A percentile compares a stretch with the other conserved stretches of the same genome.
These are phyloP conservation scores for Naganishia onofrii DNA, from an alignment of 768 basidiomycete species.

Conservation along the genomic window DNA sequence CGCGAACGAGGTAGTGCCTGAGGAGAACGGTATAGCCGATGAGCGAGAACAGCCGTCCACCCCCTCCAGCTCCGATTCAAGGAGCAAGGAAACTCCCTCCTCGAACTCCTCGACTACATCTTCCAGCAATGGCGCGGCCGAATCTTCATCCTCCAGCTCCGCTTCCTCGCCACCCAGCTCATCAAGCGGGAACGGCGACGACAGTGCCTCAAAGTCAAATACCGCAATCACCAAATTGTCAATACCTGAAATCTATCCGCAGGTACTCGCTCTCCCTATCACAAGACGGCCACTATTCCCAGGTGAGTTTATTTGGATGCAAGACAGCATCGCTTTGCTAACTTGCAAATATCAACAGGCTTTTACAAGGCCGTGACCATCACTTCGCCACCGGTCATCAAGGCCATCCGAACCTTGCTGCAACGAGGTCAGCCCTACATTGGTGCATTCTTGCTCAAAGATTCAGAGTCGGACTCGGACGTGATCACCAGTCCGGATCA, in stretches of 20 bases:
- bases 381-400: conserved; percentile 82
- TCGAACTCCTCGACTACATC: conserved; percentile 29
- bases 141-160: conserved; percentile 11
- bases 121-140: conserved; percentile 7
- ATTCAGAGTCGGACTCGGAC: conserved; percentile 87
- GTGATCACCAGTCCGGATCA: conserved; percentile 81
- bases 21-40: conserved; percentile 25
- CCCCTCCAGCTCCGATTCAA: background rate
- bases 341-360: conserved; percentile 53
- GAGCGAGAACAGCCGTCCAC: background rate
- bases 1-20: conserved; percentile 1
- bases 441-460: conserved; percentile 93
- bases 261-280: conserved; percentile 90
- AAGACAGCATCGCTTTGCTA: background rate
- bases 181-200: conserved; percentile 16
- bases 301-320: conserved; percentile 8
- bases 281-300: conserved; percentile 93
- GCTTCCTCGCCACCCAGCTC: conserved; percentile 25
- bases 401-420: conserved; percentile 94
- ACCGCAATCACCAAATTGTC: conserved; percentile 64
- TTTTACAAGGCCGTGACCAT: conserved; percentile 98
- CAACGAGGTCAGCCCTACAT: conserved; percentile 94
- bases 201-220: conserved; percentile 3
- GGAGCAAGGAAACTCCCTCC: background rate
- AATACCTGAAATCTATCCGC: conserved; percentile 86